A percentile compares a stretch with the other conserved stretches of the same genome.
These are phyloP conservation scores for Penicillium steckii DNA, from an alignment of 495 filamentous ascomycete species.

Conservation along the genomic window DNA sequence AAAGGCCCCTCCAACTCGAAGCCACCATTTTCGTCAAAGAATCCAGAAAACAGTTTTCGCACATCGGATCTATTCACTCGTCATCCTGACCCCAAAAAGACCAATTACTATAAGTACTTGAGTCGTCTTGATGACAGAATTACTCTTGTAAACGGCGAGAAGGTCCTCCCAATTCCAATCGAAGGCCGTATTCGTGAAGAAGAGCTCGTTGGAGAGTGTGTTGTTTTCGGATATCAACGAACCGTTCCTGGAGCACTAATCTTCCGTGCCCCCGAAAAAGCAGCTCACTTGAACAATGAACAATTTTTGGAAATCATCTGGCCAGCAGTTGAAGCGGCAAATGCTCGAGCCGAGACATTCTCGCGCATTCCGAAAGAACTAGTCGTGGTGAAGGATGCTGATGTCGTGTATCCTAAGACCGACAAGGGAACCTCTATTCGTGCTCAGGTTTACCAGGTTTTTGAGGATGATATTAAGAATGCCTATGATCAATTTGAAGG, in stretches of 20 bases:
- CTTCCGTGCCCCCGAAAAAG: constrained; percentile 41
- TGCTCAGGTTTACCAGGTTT: constrained; percentile 50
- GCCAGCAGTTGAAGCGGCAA: constrained; percentile 48
- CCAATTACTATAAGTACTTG: constrained; percentile 58
- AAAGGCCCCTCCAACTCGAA: constrained; percentile 60
- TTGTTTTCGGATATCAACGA: constrained; percentile 41
- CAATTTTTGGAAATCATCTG: constrained; percentile 51
- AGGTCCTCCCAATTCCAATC: constrained; percentile 63
- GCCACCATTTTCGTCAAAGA: constrained; percentile 54
- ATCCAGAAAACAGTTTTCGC: constrained; percentile 40
- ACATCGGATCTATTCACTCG: constrained; percentile 49
- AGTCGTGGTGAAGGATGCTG: constrained; percentile 44
- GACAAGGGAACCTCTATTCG: constrained; percentile 60
- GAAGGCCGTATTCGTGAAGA: constrained; percentile 48
- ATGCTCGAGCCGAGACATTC: constrained; percentile 50
- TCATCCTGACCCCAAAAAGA: constrained; percentile 46
- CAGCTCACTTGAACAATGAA: constrained; percentile 35
- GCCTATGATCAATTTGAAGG: constrained; percentile 39
- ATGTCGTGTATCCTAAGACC: constrained; percentile 47
- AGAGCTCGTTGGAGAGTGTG: constrained; percentile 33
- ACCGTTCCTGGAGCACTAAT: constrained; percentile 44
- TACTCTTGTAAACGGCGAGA: constrained; percentile 64
- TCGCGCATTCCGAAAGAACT: constrained; percentile 54
- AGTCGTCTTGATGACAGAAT: constrained; percentile 59
- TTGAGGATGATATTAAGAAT: constrained; percentile 46